Conservation (phyloP, 1,284 basidiomycete genomes). For the Fomitiporia mediterranea region DNA sequence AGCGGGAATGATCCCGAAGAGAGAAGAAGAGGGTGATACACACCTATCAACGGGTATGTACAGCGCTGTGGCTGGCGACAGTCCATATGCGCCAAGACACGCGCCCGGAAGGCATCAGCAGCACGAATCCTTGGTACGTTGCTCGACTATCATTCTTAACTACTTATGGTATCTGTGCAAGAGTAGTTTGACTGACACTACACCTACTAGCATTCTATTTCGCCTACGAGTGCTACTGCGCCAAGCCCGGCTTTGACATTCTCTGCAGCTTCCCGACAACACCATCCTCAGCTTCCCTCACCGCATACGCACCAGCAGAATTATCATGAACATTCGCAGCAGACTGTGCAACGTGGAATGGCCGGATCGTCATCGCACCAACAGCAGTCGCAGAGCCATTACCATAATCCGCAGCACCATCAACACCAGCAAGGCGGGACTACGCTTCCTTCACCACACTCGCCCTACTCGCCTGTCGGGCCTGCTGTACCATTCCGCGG, state of each 20-base stretch:
- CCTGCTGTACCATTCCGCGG: background rate
- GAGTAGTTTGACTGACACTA: background rate
- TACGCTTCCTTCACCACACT: slow-evolving; percentile 4
- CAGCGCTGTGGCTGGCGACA: background rate
- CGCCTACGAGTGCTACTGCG: background rate
- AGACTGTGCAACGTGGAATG: background rate
- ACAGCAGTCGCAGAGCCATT: background rate
- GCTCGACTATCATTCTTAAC: background rate
- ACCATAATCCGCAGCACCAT: background rate
- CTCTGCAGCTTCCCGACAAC: background rate
- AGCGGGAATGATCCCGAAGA: background rate
- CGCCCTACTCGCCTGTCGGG: slow-evolving; percentile 1
- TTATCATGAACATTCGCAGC: background rate
- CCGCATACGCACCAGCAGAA: slow-evolving; percentile 4
- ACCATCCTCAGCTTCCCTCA: background rate
- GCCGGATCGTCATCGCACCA: background rate
- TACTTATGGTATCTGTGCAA: background rate
- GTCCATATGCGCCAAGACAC: background rate
- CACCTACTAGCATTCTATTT: background rate
- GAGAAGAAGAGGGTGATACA: background rate
- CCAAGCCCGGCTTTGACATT: background rate
- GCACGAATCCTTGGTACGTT: slow-evolving; percentile 2
- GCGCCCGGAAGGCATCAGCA: background rate
- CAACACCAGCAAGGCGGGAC: background rate
- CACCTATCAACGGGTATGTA: background rate